Evolutionary conservation across 768 basidiomycete genomes (phyloP).

Genomic region (Suillus subluteus): DNA sequence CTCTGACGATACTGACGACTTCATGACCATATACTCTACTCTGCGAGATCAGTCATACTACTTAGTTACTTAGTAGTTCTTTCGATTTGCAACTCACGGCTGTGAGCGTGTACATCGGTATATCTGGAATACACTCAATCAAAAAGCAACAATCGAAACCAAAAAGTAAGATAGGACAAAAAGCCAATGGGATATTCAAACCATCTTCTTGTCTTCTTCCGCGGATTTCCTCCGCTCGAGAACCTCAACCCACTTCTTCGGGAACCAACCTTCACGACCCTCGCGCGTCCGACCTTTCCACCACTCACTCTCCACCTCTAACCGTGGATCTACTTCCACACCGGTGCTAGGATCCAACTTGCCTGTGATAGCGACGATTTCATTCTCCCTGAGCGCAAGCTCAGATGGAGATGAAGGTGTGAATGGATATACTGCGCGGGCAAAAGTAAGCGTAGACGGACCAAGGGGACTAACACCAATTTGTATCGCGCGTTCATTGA

Average conservation of each 20-base stretch:
- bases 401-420: slow-evolving; percentile 75
- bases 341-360: slow-evolving; percentile 76
- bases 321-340: slow-evolving; percentile 65
- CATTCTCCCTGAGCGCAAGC: slow-evolving; percentile 81
- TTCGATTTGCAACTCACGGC: background rate
- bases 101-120: too few relatives aligned
- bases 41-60: background rate
- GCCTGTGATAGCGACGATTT: slow-evolving; percentile 90
- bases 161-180: background rate
- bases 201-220: slow-evolving; percentile 45
- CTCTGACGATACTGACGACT: background rate
- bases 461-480: slow-evolving; percentile 57
- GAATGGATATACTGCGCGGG: slow-evolving; percentile 81
- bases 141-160: background rate
- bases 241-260: slow-evolving; percentile 83
- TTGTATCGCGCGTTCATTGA: slow-evolving; percentile 64
- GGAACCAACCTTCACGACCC: slow-evolving; percentile 95
- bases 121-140: background rate
- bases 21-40: slow-evolving; percentile 1
- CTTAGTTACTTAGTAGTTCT: background rate
- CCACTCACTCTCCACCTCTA: slow-evolving; percentile 75
- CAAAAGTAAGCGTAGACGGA: slow-evolving; percentile 82
- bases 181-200: slow-evolving; percentile 25
- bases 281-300: slow-evolving; percentile 94
- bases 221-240: slow-evolving; percentile 49